These are phyloP conservation scores for Cryptosporidium tyzzeri DNA, from an alignment of 169 alveolate species.

Conservation along the genomic window DNA sequence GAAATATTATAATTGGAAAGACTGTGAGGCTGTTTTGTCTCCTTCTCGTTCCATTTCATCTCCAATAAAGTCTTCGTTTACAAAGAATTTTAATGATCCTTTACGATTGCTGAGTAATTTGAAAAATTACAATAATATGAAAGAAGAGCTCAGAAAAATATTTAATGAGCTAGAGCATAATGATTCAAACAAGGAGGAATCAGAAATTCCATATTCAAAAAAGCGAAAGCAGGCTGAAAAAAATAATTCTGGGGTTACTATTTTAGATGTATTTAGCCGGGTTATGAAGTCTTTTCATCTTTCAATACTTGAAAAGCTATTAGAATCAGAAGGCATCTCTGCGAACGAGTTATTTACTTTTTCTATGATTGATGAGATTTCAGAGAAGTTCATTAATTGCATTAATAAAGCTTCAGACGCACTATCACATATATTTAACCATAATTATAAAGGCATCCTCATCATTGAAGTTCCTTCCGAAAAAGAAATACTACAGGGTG, in stretches of 20 bases:
- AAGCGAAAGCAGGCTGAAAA: constrained; percentile 20
- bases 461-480: constrained; percentile 6
- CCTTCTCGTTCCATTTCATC: constrained; percentile 13
- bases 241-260: constrained; percentile 22
- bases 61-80: neutral
- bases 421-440: neutral
- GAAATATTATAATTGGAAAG: constrained; percentile 32
- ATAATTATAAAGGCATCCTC: constrained; percentile 13
- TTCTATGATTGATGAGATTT: constrained; percentile 18
- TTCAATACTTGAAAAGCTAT: constrained; percentile 28
- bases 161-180: constrained; percentile 1
- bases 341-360: constrained; percentile 17
- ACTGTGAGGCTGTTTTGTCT: constrained; percentile 9
- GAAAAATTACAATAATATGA: constrained; percentile 14
- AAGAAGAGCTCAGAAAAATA: constrained; percentile 41
- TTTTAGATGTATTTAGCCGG: constrained; percentile 24
- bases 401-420: constrained; percentile 20
- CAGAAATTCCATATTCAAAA: neutral
- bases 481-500: constrained; percentile 34
- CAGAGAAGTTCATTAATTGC: constrained; percentile 32
- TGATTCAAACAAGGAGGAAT: neutral
- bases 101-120: neutral
- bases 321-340: constrained; percentile 18
- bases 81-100: neutral
- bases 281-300: constrained; percentile 35